A percentile compares a stretch with the other conserved stretches of the same genome.
Evolutionary conservation across 2,329 filamentous ascomycete species (phyloP).

Genomic region (Fusarium xyrophilum): DNA sequence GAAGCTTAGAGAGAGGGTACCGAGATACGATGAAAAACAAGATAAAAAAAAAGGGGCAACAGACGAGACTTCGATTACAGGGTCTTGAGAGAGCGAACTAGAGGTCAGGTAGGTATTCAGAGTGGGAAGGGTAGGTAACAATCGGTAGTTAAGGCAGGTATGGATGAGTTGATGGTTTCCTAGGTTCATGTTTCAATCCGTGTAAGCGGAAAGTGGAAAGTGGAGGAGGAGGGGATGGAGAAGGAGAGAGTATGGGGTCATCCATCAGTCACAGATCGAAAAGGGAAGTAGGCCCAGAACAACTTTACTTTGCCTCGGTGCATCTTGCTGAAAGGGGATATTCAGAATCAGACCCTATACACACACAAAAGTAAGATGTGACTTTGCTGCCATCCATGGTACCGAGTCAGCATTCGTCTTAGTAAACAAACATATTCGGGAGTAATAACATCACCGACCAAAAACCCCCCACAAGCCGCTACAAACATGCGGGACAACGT

Average conservation of each 20-base stretch:
- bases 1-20: neutral
- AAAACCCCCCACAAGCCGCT: neutral
- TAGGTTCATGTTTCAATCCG: constrained; percentile 9
- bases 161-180: constrained; percentile 12
- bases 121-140: constrained; percentile 19
- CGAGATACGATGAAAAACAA: neutral
- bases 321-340: constrained; percentile 40
- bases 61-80: constrained; percentile 26
- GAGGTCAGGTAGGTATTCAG: neutral
- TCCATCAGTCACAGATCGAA: constrained; percentile 35
- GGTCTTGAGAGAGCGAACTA: constrained; percentile 5
- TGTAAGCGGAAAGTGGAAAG: constrained; percentile 24
- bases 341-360: constrained; percentile 36
- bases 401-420: neutral
- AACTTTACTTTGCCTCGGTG: constrained; percentile 32
- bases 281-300: constrained; percentile 40
- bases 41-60: constrained; percentile 14
- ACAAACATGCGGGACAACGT: constrained; percentile 1
- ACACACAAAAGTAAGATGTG: constrained; percentile 13
- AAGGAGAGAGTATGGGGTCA: constrained; percentile 13
- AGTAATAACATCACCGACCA: neutral
- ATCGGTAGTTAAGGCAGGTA: constrained; percentile 8
- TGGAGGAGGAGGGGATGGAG: constrained; percentile 8
- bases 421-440: neutral
- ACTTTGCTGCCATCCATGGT: neutral